A percentile compares a stretch with the other conserved stretches of the same genome.
These are phyloP conservation scores for Solanum chiquidenum DNA, from an alignment of 257 asterid species.

Conservation along the genomic window DNA sequence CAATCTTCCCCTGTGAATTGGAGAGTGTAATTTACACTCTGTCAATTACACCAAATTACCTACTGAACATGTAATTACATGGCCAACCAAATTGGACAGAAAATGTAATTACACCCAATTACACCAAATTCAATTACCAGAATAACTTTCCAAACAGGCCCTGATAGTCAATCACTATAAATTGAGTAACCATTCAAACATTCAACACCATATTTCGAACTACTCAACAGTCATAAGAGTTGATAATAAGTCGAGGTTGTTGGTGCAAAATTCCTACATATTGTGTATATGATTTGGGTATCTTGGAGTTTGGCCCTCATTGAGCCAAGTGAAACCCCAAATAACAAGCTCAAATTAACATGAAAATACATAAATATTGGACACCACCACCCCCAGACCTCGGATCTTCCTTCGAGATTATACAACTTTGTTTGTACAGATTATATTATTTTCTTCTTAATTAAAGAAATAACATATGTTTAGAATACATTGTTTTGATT, in stretches of 20 bases:
- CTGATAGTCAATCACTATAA: background rate
- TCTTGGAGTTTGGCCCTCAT: slow-evolving; percentile 33
- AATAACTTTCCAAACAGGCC: background rate
- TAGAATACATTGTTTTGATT: background rate
- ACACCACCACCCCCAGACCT: background rate
- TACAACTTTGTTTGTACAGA: background rate
- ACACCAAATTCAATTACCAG: no score
- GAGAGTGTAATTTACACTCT: background rate
- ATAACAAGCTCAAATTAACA: slow-evolving; percentile 16
- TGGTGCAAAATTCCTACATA: background rate
- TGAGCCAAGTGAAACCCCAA: slow-evolving; percentile 37
- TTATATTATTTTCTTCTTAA: background rate
- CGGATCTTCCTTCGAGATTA: slow-evolving; percentile 7
- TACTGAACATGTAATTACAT: no score
- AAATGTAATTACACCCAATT: no score
- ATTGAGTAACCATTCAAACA: background rate
- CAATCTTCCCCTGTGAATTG: background rate
- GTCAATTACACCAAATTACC: background rate
- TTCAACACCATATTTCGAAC: background rate
- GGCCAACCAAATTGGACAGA: background rate
- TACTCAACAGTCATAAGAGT: background rate
- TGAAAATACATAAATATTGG: background rate
- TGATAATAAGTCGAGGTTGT: background rate
- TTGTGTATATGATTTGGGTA: background rate
- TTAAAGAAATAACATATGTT: no score